Percentiles rank a stretch among this genome's conserved stretches.
Evolutionary conservation across 768 basidiomycete genomes (phyloP).

Genomic region (Wakefieldia striispora): DNA sequence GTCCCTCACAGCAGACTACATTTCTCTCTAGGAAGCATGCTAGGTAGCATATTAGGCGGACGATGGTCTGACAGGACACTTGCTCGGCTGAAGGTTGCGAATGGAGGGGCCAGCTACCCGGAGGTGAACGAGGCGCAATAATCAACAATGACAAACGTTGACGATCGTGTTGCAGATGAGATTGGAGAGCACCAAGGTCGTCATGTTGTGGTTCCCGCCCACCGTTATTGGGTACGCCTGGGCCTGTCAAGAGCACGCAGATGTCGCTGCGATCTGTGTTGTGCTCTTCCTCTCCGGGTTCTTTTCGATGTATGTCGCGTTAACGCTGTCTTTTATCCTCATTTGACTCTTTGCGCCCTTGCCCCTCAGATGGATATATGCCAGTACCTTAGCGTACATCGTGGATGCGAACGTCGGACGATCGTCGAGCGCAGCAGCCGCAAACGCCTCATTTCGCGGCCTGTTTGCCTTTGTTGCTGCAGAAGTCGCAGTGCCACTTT

Average conservation of each 20-base stretch:
- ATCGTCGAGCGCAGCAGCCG: too few relatives aligned
- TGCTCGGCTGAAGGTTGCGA: constrained; percentile 41
- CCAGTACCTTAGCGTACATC: constrained; percentile 77
- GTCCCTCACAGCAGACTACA: neutral
- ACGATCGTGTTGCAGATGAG: constrained; percentile 55
- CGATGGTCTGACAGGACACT: constrained; percentile 55
- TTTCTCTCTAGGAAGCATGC: constrained; percentile 39
- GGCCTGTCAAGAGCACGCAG: constrained; percentile 61
- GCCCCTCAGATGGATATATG: constrained; percentile 53
- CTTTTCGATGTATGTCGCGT: constrained; percentile 57
- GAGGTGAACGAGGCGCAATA: constrained; percentile 48
- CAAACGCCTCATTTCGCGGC: constrained; percentile 77
- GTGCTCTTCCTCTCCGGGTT: constrained; percentile 76
- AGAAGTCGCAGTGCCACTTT: constrained; percentile 75
- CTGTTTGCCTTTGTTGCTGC: constrained; percentile 62
- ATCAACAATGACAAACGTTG: neutral
- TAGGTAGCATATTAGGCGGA: constrained; percentile 59
- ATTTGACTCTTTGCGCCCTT: neutral
- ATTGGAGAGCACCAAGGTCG: constrained; percentile 61
- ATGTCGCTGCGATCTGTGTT: constrained; percentile 69
- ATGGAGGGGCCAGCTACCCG: constrained; percentile 52
- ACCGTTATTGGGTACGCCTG: constrained; percentile 73
- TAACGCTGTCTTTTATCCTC: neutral
- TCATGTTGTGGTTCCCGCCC: constrained; percentile 53
- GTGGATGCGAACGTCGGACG: too few relatives aligned